Base-by-base conservation (phyloP, 106 monocot genomes). In the Dendrobium nobile region DNA sequence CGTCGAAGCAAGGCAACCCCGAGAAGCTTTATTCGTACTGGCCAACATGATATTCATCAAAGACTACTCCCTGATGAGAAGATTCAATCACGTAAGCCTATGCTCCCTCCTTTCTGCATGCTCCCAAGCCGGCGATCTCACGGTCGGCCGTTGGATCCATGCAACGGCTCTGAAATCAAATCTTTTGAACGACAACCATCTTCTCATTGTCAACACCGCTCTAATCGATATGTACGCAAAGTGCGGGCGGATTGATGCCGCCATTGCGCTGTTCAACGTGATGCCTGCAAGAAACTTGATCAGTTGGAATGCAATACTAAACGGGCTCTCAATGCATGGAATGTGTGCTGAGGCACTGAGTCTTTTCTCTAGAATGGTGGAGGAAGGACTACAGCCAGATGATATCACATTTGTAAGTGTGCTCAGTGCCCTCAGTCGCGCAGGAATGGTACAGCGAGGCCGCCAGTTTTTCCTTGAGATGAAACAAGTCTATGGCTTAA, bases 221-320 rank as follows among this genome's bases (percentile, higher is more conserved):
- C 67, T 93, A 64, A 43, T 93, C 7, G 91, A 93, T 64, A 87
- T 87, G 87, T 88, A 93, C 65, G 84, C 82, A 0, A 93, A 93
- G 61, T 87, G 93, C 20, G 91, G 93, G 48, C 80, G 79, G 77
- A 85, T 91, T 2, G 74, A 67, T 37, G 22, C 64, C n/a, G 87
- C 91, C 4, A 41, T 67, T 4, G 33, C 1, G 31, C 8, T 87
- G 80, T 91, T 93, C 59, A 81, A 77, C 1, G 72, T n/a, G 18
- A 84, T 86, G 84, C 51, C 47, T 7, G 33, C 51, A 0, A 85
- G 83, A 74, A 91, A 87, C 61, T 5, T 91, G 3, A 85, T 91
- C 0, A 42, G 87, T 19, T 91, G 93, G 93, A 93, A 93, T 45
- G 89, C 88, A 26, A 89, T 93, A 84, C 59, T 93, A 72, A 84